Evolutionary conservation across 805 yeast species (phyloP).

Genomic region (Grigorovia humatica): DNA sequence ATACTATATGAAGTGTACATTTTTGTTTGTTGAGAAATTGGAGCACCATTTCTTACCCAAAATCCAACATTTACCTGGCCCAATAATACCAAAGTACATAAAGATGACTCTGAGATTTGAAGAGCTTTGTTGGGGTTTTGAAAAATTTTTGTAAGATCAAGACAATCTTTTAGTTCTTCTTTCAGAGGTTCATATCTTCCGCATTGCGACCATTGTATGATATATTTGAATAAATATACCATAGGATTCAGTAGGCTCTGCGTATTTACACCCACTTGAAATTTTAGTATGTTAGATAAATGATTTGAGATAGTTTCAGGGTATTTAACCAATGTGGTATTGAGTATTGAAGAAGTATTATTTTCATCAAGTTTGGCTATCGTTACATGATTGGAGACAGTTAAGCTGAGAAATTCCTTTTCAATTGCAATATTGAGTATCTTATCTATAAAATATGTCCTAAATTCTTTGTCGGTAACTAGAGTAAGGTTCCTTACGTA

Average conservation of each 20-base stretch:
- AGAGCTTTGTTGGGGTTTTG: conserved; percentile 12
- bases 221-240: conserved; percentile 24
- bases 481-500: conserved; percentile 22
- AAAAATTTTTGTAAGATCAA: conserved; percentile 15
- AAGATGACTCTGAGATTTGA: conserved; percentile 48
- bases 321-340: neutral
- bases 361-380: neutral
- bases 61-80: conserved; percentile 81
- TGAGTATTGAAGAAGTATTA: neutral
- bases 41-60: conserved; percentile 91
- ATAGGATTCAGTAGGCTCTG: conserved; percentile 27
- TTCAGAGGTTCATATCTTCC: conserved; percentile 22
- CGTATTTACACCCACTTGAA: conserved; percentile 25
- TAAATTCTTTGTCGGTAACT: conserved; percentile 12
- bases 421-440: conserved; percentile 12
- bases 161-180: conserved; percentile 7
- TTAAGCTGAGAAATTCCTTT: conserved; percentile 10
- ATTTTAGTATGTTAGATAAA: conserved; percentile 14
- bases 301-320: conserved; percentile 19
- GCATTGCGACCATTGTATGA: conserved; percentile 27
- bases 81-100: conserved; percentile 64
- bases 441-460: conserved; percentile 11
- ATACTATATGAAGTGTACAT: conserved; percentile 70
- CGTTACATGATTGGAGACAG: neutral
- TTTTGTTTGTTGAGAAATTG: conserved; percentile 67